Conservation (phyloP, 2,329 filamentous ascomycete genomes). For the Rhinocladiella mackenziei region DNA sequence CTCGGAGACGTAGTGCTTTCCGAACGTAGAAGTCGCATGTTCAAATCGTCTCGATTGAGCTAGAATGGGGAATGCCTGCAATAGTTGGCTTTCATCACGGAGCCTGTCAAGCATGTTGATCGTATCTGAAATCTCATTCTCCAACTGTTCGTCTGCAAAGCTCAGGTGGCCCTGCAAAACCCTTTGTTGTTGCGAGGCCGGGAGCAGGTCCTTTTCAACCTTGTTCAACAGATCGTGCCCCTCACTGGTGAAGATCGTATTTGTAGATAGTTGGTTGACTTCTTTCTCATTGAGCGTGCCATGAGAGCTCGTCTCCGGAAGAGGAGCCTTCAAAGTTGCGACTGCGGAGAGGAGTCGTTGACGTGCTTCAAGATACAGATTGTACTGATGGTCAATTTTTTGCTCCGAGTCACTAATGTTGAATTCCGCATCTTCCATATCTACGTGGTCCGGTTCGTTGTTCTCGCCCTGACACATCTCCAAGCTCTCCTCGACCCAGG, state of each 20-base stretch:
- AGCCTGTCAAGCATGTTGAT: constrained; percentile 23
- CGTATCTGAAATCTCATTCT: constrained; percentile 8
- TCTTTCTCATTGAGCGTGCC: not conserved
- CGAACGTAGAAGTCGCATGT: constrained; percentile 12
- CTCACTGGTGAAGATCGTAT: too few relatives aligned
- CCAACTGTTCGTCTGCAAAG: constrained; percentile 13
- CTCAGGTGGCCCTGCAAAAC: constrained; percentile 8
- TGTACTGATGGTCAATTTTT: constrained; percentile 19
- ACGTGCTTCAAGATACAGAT: constrained; percentile 23
- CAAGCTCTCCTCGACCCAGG: constrained; percentile 25
- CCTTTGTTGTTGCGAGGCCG: constrained; percentile 10
- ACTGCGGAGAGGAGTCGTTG: constrained; percentile 12
- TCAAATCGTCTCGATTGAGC: constrained; percentile 14
- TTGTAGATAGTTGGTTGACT: not conserved
- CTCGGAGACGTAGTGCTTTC: constrained; percentile 1
- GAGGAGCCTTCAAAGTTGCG: constrained; percentile 4
- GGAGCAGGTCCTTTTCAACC: constrained; percentile 16
- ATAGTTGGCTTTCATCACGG: constrained; percentile 29
- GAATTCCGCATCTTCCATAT: not conserved
- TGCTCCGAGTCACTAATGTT: constrained; percentile 2
- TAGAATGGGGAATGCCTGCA: constrained; percentile 24
- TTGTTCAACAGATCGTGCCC: constrained; percentile 1
- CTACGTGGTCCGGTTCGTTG: not conserved
- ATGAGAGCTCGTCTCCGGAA: not conserved
- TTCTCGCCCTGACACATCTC: constrained; percentile 14